Evolutionary conservation across 2,329 filamentous ascomycete species (phyloP), one percentile per base, ranked within the genome.

Genomic region (Fusarium multiceps): DNA sequence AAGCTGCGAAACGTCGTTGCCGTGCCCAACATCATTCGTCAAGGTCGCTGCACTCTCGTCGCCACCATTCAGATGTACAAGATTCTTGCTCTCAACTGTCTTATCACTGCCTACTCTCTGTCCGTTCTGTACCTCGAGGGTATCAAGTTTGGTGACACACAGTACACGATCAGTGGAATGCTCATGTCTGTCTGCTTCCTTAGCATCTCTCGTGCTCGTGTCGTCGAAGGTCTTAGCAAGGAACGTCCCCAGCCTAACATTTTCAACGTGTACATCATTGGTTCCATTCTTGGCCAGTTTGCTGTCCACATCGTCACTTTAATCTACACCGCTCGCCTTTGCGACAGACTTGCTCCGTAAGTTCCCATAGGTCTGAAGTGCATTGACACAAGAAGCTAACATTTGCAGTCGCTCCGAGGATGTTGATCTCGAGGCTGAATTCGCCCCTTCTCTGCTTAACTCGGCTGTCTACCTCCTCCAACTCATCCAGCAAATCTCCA

Each of bases 61-160:
- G 96, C 96, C 32, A 99, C 96, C 0, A 98, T 99, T 71, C 96
- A 99, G 85, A 99, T 99, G 95, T 99, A 99, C 89, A 99, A 98
- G 87, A 99, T 99, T 75, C 88, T 99, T 54, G 96, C 96, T 10
- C 85, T 99, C 63, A 99, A 99, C 85, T 99, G 96, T 79, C 86
- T 99, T 74, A 99, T 99, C 79, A 97, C 93, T 74, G 96, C 96
- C 40, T 99, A 99, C 88, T 97, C 93, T 80, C 83, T 99, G 78
- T 97, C 93, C 80, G 96, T 99, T 20, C 86, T 99, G 61, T 99
- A 99, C 78, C 88, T 99, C 2, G 95, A 98, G 76, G 96, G 96
- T 69, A 99, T 99, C 86, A 99, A 99, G 84, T 99, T 99, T 78
- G 94, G 96, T 59, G 96, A 99, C 78, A 94, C 94, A 6, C 96